A percentile compares a stretch with the other conserved stretches of the same genome.
Evolutionary conservation across 1,284 basidiomycete species (phyloP).

Genomic region (Papiliotrema nemorosa): DNA sequence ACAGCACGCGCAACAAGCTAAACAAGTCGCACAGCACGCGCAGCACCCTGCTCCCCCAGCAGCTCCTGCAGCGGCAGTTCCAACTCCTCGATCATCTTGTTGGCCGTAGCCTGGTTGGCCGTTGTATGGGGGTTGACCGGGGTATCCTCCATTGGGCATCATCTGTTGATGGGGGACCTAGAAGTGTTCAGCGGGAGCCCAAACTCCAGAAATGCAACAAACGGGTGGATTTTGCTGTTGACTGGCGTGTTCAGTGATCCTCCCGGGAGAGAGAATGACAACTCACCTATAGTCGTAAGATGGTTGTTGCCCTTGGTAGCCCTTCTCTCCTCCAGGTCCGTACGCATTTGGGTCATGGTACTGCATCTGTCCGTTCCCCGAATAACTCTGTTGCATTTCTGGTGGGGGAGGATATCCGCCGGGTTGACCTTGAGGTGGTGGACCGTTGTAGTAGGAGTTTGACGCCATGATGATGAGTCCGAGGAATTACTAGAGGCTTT

Average conservation of each 20-base stretch:
- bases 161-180: neutral
- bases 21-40: constrained; percentile 12
- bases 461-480: neutral
- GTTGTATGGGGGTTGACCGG: neutral
- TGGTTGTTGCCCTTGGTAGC: neutral
- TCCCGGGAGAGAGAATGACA: neutral
- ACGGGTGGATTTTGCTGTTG: neutral
- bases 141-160: neutral
- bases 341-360: constrained; percentile 1
- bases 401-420: neutral
- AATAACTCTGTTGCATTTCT: neutral
- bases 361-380: neutral
- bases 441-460: neutral
- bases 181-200: no score
- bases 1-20: constrained; percentile 12
- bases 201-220: no score
- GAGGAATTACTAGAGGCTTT: neutral
- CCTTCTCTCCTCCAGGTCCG: neutral
- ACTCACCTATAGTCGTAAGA: neutral
- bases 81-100: constrained; percentile 10
- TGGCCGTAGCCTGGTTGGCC: neutral
- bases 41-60: constrained; percentile 4
- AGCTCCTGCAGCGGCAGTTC: constrained; percentile 5
- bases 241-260: neutral
- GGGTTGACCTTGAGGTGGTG: neutral